Evolutionary conservation across 441 rosid species (phyloP), one percentile per base, ranked within the genome.

Genomic region (Brassica balearica): DNA sequence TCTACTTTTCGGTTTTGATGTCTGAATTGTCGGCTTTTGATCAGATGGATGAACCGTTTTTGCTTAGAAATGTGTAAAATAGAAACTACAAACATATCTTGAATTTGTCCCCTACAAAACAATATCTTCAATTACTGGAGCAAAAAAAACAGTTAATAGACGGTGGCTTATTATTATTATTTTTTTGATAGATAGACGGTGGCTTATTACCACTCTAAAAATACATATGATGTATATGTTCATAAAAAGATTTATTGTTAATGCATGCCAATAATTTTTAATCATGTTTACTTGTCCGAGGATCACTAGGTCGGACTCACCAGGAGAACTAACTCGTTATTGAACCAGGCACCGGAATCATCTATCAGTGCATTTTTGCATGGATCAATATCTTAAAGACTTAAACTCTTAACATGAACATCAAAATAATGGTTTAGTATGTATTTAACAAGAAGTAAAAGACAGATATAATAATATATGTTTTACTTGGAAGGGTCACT

Each of bases 1-100:
- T 69, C 71, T 71, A 65, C 71, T 70, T 70, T 77, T 64, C 59
- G 1, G 59, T 77, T 77, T 53, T 36, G 65, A 15, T 12, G 65
- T 64, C 64, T 53, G 25, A 5, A 7, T 15, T 64, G 61, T 38
- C 48, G 55, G 71, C 66, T 77, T 55, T 77, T 55, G n/a, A 71
- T 65, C 67, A 55, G 15, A n/a, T 77, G 34, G 34, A n/a, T 70
- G 6, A 77, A 38, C 71, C 25, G 48, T 71, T 71, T 77, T 25
- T 59, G 75, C 71, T 38, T 77, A 55, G 71, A 10, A 48, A 34
- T 70, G 65, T 70, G 75, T 69, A 48, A 36, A 6, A 14, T n/a
- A n/a, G 3, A 63, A 60, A 56, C 62, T 8, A 56, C 8, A 55
- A 55, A 55, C 23, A 2, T 7, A 17, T 56, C 60, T 55, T 6